phyloP scores from a whole-genome alignment of 352 stramenopile genomes.

The Phytophthora cactorum region DNA sequence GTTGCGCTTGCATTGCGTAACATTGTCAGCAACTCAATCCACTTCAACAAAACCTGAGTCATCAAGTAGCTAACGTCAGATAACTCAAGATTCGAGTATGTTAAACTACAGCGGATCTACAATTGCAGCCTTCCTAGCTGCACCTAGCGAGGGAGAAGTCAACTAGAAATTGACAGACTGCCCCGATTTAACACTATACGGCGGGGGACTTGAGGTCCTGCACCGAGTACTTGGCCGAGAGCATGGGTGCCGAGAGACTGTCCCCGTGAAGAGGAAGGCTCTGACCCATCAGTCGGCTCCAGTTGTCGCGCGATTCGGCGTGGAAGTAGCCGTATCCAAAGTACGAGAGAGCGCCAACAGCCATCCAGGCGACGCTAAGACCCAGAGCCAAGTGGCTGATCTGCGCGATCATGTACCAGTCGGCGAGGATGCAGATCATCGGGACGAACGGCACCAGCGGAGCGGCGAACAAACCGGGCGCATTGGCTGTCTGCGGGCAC shows the following conservation, averaged over 20 bases:
- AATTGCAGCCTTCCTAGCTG: conserved; percentile 2
- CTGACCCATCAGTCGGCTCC: conserved; percentile 46
- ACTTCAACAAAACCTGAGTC: neutral
- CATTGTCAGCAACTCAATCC: neutral
- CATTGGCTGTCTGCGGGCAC: conserved; percentile 48
- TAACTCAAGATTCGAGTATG: neutral
- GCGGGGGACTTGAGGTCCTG: conserved; percentile 35
- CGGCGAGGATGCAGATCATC: conserved; percentile 55
- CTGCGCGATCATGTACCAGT: conserved; percentile 76
- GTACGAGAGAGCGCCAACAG: conserved; percentile 54
- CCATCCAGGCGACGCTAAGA: conserved; percentile 56
- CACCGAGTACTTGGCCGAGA: conserved; percentile 38
- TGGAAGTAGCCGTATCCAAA: conserved; percentile 64
- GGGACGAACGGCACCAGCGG: conserved; percentile 69
- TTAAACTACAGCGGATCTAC: conserved; percentile 7
- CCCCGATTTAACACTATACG: conserved; percentile 28
- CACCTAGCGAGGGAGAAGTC: conserved; percentile 14
- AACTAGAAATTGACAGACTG: conserved; percentile 6
- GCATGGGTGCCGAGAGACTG: conserved; percentile 43
- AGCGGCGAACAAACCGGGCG: conserved; percentile 42
- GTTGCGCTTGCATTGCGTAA: no score
- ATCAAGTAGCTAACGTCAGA: no score
- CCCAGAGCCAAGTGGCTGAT: conserved; percentile 44
- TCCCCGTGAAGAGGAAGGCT: conserved; percentile 37
- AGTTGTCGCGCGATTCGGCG: conserved; percentile 47